phyloP scores from a whole-genome alignment of 495 filamentous ascomycete genomes.

The Bacidia gigantensis region DNA sequence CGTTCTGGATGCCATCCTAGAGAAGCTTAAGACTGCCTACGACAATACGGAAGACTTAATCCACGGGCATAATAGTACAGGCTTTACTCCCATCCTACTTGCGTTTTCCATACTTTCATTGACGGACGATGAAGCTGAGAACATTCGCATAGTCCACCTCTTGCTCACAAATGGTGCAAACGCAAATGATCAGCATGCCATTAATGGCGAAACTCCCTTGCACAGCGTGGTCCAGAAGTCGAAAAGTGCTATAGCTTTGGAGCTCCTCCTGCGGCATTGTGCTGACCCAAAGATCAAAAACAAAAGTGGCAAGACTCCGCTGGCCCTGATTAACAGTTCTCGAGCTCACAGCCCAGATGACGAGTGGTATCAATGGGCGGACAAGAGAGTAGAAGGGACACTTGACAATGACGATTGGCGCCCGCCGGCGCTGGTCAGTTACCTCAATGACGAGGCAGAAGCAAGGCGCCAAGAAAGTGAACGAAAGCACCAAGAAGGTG shows the following conservation, averaged over 20 bases:
- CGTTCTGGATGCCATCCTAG: conserved; percentile 10
- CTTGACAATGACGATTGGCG: background rate
- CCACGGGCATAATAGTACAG: conserved; percentile 5
- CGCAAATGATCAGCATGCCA: background rate
- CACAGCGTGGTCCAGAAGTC: background rate
- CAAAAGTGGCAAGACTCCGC: background rate
- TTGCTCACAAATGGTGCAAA: background rate
- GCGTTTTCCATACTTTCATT: conserved; percentile 2
- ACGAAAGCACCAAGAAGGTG: background rate
- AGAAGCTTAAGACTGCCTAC: conserved; percentile 6
- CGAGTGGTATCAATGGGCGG: background rate
- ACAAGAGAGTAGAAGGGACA: background rate
- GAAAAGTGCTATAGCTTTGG: background rate
- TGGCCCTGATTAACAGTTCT: background rate
- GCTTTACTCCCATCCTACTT: conserved; percentile 7
- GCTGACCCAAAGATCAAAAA: background rate
- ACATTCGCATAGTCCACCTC: background rate
- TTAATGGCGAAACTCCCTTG: conserved; percentile 1
- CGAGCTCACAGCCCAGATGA: background rate
- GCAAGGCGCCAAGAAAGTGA: no score
- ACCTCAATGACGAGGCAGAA: background rate
- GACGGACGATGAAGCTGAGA: background rate
- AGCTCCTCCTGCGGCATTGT: background rate
- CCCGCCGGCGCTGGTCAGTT: background rate
- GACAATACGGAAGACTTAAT: background rate